A percentile compares a stretch with the other conserved stretches of the same genome.
phyloP scores from a whole-genome alignment of 2,329 filamentous ascomycete species.

The Neoscytalidium dimidiatum region DNA sequence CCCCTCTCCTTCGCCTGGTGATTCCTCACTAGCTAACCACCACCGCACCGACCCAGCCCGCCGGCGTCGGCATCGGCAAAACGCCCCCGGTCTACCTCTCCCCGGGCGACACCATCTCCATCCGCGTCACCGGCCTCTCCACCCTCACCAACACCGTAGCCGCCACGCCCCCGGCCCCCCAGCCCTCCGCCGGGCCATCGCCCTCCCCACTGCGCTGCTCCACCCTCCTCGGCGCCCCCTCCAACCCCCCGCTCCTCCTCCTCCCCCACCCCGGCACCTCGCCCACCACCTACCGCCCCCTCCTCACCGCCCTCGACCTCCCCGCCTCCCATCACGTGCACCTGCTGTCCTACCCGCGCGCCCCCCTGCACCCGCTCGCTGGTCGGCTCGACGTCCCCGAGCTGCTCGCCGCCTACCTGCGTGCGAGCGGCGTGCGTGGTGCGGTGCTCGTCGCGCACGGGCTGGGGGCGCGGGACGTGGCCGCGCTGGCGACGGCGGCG shows the following conservation, averaged over 20 bases:
- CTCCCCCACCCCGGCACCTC: neutral
- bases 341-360: conserved; percentile 30
- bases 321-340: neutral
- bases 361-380: conserved; percentile 52
- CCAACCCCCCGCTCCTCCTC: neutral
- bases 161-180: conserved; percentile 36
- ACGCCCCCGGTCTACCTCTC: conserved; percentile 34
- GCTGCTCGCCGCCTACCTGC: neutral
- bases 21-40: too few species aligned
- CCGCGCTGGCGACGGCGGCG: conserved; percentile 43
- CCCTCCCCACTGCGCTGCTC: conserved; percentile 24
- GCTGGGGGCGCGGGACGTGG: conserved; percentile 53
- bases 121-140: conserved; percentile 33
- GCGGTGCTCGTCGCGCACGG: conserved; percentile 54
- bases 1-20: too few species aligned
- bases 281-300: conserved; percentile 30
- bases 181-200: neutral
- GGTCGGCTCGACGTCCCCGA: neutral
- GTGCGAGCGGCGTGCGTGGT: conserved; percentile 20
- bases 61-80: conserved; percentile 52
- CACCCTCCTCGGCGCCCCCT: conserved; percentile 17
- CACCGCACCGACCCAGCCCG: neutral
- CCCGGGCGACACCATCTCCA: conserved; percentile 44
- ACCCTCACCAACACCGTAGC: conserved; percentile 41
- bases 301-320: conserved; percentile 42